Base-by-base conservation (phyloP, 352 stramenopile species). In the Aphanomyces cochlioides region DNA sequence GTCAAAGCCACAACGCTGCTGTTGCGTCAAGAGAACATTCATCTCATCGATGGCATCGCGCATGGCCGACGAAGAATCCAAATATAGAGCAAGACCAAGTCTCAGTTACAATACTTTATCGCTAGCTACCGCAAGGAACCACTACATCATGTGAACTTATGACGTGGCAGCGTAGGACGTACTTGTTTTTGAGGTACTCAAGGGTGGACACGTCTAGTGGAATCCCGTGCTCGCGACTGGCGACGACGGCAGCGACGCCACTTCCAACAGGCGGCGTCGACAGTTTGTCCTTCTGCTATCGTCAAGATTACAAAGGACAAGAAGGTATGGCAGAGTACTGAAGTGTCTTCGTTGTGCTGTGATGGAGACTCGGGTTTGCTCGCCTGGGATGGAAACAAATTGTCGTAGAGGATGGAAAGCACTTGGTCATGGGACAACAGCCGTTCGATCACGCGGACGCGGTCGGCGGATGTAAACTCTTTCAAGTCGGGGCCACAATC, bases 351-450 rank as follows among this genome's bases (percentile, higher is more conserved):
- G 8, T 28, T 7, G 57, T 3, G 72, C 63, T 12, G 28, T 28
- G 54, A 38, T 28, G 47, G 69, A 21, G 45, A 50, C n/a, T 69
- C 60, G 61, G 69, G 60, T 21, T 5, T 77, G 4, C 66, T 72
- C 21, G 47, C 75, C 21, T 66, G 41, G 67, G 80, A 73, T 8
- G 83, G 84, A 58, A 96, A 93, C n/a, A 93, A 48, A 3, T 91
- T 79, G 40, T 78, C 82, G 56, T 94, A 90, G 40, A 96, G 56
- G 40, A 90, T 79, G 0, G 78, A 81, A 17, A 96, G 72, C 43
- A 95, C 85, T 75, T 93, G 81, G 47, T 95, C 86, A 38, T 95
- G 84, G 3, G 85, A 79, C 41, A 96, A 61, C 13, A 96, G 77
- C 2, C 82, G 76, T 68, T 93, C 80, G 34, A 96, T 90, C 13